Percentiles rank a stretch among this genome's conserved stretches.
phyloP scores from a whole-genome alignment of 116 monocot genomes.

The Thalassia testudinum region DNA sequence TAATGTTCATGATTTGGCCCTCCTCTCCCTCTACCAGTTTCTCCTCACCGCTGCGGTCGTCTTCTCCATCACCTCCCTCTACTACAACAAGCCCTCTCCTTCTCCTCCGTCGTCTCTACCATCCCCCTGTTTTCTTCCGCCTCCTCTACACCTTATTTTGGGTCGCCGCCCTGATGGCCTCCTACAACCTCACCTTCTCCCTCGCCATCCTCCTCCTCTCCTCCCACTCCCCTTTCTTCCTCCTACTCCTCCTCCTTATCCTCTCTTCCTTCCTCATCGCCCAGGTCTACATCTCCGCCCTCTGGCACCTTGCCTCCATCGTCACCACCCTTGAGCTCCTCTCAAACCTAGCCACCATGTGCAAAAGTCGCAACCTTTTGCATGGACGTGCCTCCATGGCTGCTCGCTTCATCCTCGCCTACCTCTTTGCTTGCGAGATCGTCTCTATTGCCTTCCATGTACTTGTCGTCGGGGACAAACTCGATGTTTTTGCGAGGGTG shows the following conservation, averaged over 20 bases:
- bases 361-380: conserved; percentile 14
- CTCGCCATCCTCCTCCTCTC: conserved; percentile 8
- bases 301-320: conserved; percentile 17
- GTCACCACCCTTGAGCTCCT: conserved; percentile 16
- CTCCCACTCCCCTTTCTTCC: not conserved
- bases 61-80: conserved; percentile 19
- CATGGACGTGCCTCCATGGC: conserved; percentile 5
- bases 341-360: conserved; percentile 11
- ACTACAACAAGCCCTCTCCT: conserved; percentile 11
- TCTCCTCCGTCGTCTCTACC: no score
- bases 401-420: no score
- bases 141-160: no score
- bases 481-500: not conserved
- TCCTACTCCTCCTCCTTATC: not conserved
- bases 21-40: no score
- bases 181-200: no score
- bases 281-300: conserved; percentile 15
- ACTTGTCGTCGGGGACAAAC: conserved; percentile 2
- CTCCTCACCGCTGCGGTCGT: no score
- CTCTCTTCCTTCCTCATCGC: conserved; percentile 7
- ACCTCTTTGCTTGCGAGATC: conserved; percentile 4
- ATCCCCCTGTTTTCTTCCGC: no score
- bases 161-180: no score
- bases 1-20: no score
- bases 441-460: not conserved